Percentiles rank a stretch among this genome's conserved stretches.
These are phyloP conservation scores for Trichoderma lentiforme DNA, from an alignment of 2,329 filamentous ascomycete species.

Conservation along the genomic window DNA sequence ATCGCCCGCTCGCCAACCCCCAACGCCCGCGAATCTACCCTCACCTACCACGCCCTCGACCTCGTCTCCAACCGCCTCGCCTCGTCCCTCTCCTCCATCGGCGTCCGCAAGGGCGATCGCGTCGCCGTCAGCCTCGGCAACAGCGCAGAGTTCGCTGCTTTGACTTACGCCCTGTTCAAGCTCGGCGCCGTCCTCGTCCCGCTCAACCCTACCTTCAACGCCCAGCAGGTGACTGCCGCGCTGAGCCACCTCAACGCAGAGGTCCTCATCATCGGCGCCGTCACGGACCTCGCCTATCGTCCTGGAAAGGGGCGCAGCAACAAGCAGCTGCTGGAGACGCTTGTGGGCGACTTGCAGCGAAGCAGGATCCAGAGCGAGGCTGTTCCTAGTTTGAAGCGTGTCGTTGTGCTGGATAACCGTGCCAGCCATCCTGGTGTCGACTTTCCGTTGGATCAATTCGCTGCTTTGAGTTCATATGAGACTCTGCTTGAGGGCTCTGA, in stretches of 20 bases:
- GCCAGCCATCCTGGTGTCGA: constrained; percentile 40
- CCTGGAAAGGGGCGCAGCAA: constrained; percentile 54
- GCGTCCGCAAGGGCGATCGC: constrained; percentile 76
- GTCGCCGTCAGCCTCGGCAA: constrained; percentile 88
- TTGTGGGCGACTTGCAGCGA: constrained; percentile 40
- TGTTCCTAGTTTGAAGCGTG: constrained; percentile 65
- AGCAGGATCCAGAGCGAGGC: constrained; percentile 30
- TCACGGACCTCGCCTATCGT: constrained; percentile 76
- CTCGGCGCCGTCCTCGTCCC: constrained; percentile 93
- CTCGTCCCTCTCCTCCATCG: constrained; percentile 62
- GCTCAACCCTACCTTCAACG: constrained; percentile 85
- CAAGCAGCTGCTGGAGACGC: constrained; percentile 41
- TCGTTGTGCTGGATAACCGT: constrained; percentile 81
- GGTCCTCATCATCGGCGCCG: constrained; percentile 78
- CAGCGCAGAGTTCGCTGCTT: constrained; percentile 74
- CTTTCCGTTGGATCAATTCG: constrained; percentile 43
- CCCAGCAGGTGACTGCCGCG: constrained; percentile 71
- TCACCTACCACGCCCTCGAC: constrained; percentile 77
- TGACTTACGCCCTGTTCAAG: constrained; percentile 90
- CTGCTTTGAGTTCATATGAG: constrained; percentile 46
- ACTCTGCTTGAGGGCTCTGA: constrained; percentile 37
- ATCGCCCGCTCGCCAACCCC: constrained; percentile 46
- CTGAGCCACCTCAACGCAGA: constrained; percentile 70
- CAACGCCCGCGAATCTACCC: constrained; percentile 55
- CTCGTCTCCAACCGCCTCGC: constrained; percentile 72